Evolutionary conservation across 495 filamentous ascomycete genomes (phyloP).

Genomic region (Alectoria sarmentosa): DNA sequence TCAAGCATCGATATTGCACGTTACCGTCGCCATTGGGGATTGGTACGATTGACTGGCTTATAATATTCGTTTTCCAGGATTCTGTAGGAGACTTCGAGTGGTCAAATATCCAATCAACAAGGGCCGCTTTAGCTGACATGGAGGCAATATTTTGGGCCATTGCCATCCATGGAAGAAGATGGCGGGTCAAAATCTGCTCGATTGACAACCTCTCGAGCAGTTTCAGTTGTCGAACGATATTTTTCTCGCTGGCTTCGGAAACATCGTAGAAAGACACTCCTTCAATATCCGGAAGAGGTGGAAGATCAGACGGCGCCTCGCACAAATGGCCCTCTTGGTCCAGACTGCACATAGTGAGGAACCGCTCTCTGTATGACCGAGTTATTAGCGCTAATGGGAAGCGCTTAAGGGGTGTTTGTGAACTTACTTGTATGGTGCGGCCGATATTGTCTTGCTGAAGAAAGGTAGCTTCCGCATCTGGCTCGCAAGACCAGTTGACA

Average conservation of each 20-base stretch:
- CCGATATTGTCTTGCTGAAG: slow-evolving; percentile 11
- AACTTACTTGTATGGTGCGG: slow-evolving; percentile 11
- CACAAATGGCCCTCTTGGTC: neutral
- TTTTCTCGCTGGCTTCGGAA: neutral
- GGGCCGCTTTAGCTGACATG: slow-evolving; percentile 1
- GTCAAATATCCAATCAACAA: slow-evolving; percentile 15
- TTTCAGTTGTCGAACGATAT: slow-evolving; percentile 1
- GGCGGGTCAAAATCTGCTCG: slow-evolving; percentile 5
- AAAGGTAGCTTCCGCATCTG: slow-evolving; percentile 17
- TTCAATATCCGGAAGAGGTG: slow-evolving; percentile 13
- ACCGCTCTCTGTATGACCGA: neutral
- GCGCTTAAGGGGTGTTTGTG: neutral
- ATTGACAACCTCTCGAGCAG: slow-evolving; percentile 1
- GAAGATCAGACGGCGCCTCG: neutral
- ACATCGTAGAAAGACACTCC: slow-evolving; percentile 19
- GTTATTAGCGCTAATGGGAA: neutral
- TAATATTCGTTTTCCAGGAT: neutral
- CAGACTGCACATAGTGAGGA: neutral
- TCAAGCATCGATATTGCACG: slow-evolving; percentile 5
- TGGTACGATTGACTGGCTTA: slow-evolving; percentile 5
- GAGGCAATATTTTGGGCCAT: neutral
- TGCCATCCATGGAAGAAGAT: slow-evolving; percentile 18
- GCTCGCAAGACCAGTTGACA: neutral
- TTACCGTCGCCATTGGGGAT: neutral
- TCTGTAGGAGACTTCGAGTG: slow-evolving; percentile 1